phyloP scores from a whole-genome alignment of 2,329 filamentous ascomycete species.

The Fonsecaea multimorphosa region DNA sequence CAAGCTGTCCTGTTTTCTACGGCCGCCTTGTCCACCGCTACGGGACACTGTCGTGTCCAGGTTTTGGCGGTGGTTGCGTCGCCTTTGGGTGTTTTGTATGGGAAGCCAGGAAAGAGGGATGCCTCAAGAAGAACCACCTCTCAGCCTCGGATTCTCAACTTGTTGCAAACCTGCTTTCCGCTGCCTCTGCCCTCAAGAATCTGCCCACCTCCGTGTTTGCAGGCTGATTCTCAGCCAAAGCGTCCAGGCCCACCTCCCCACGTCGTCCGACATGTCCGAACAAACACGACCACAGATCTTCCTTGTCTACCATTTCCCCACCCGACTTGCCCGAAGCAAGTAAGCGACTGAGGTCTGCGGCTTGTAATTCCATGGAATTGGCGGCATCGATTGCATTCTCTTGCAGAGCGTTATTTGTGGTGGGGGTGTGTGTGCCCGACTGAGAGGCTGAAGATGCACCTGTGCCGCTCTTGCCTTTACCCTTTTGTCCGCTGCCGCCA shows the following conservation, averaged over 20 bases:
- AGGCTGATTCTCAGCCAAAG: conserved; percentile 43
- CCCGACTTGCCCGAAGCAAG: conserved; percentile 72
- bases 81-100: not conserved
- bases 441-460: conserved; percentile 46
- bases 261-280: conserved; percentile 63
- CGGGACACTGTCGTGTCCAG: too few relatives aligned
- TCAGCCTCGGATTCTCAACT: not conserved
- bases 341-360: conserved; percentile 71
- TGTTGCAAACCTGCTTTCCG: conserved; percentile 47
- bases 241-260: conserved; percentile 28
- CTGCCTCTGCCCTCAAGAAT: conserved; percentile 62
- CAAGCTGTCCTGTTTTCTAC: too few relatives aligned
- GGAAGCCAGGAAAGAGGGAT: not conserved
- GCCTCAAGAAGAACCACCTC: not conserved
- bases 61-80: too few relatives aligned
- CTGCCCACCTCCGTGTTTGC: conserved; percentile 52
- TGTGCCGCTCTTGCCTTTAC: conserved; percentile 38
- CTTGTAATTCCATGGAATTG: conserved; percentile 82
- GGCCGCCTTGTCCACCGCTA: too few relatives aligned
- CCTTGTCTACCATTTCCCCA: conserved; percentile 78
- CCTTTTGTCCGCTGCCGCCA: conserved; percentile 39
- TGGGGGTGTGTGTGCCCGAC: conserved; percentile 26
- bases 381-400: conserved; percentile 77
- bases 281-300: conserved; percentile 86
- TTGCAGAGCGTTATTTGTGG: conserved; percentile 44